Conservation (phyloP, 371 early-diverging fungal species). For the Mucor saturninus region DNA sequence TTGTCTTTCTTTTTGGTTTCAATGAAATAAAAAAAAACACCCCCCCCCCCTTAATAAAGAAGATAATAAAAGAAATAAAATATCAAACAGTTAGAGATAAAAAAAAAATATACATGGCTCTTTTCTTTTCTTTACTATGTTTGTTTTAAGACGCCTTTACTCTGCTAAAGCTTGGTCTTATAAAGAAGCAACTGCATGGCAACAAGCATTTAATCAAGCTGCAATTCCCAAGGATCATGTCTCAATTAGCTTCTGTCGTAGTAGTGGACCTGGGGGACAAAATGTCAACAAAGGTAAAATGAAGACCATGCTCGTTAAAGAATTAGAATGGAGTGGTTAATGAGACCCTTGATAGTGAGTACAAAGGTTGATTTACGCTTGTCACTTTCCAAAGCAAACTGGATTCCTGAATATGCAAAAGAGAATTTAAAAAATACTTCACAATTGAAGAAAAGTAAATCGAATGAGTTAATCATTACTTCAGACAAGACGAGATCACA, state of each 20-base stretch:
- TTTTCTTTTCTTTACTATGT: background rate
- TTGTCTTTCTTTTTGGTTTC: constrained; percentile 9
- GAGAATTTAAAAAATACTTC: constrained; percentile 41
- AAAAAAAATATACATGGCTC: background rate
- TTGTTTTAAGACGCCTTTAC: constrained; percentile 15
- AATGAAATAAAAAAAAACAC: constrained; percentile 2
- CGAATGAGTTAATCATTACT: constrained; percentile 73
- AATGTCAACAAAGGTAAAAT: constrained; percentile 86
- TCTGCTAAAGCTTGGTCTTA: constrained; percentile 32
- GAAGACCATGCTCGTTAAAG: background rate
- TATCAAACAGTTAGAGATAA: background rate
- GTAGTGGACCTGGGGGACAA: constrained; percentile 89
- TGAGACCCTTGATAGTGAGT: constrained; percentile 58
- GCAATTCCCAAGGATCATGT: constrained; percentile 46
- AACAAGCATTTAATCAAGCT: constrained; percentile 30
- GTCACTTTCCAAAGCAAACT: constrained; percentile 63
- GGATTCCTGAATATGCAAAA: constrained; percentile 79
- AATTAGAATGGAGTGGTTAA: background rate
- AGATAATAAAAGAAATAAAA: constrained; percentile 13
- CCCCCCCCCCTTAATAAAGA: constrained; percentile 9
- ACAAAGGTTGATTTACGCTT: constrained; percentile 88
- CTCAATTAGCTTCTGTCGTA: constrained; percentile 39
- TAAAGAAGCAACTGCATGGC: constrained; percentile 41
- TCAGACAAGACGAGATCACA: constrained; percentile 86
- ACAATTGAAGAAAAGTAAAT: constrained; percentile 63